These are phyloP conservation scores for Tricholoma sp. DNA, from an alignment of 768 basidiomycete genomes.

Conservation along the genomic window DNA sequence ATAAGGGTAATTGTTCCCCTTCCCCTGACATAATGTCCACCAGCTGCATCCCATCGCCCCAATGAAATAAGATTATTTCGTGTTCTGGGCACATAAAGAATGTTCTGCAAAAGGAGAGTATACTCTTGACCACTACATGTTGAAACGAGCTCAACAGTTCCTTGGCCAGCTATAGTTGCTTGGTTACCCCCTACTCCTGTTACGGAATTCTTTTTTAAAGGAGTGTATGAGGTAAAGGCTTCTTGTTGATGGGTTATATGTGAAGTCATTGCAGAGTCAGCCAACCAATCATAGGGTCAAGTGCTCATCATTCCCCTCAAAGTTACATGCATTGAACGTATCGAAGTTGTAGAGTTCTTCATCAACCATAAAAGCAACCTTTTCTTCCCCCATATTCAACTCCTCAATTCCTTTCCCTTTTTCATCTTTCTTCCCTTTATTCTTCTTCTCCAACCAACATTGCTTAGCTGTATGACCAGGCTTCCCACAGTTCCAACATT, in stretches of 20 bases:
- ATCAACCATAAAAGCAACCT: neutral
- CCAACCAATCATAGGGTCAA: slow-evolving; percentile 6
- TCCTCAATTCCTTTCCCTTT: neutral
- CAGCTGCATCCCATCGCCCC: slow-evolving; percentile 5
- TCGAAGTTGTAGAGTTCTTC: neutral
- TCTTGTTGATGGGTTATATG: neutral
- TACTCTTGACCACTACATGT: neutral
- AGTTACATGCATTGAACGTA: neutral
- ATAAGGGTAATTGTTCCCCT: too few relatives aligned
- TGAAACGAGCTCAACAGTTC: neutral
- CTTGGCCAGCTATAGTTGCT: neutral
- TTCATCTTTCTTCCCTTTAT: neutral
- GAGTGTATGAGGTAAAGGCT: neutral
- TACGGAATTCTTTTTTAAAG: neutral
- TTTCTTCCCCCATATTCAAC: neutral
- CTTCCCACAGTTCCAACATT: neutral
- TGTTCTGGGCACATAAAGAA: neutral
- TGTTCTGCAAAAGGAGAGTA: neutral
- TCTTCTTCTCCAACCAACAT: neutral
- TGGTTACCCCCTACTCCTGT: neutral
- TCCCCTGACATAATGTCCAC: neutral
- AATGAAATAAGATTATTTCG: slow-evolving; percentile 5
- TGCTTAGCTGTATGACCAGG: neutral
- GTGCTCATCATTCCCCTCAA: neutral
- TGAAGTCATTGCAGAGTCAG: neutral